phyloP scores from a whole-genome alignment of 768 basidiomycete species.

The Rhizopogon salebrosus region DNA sequence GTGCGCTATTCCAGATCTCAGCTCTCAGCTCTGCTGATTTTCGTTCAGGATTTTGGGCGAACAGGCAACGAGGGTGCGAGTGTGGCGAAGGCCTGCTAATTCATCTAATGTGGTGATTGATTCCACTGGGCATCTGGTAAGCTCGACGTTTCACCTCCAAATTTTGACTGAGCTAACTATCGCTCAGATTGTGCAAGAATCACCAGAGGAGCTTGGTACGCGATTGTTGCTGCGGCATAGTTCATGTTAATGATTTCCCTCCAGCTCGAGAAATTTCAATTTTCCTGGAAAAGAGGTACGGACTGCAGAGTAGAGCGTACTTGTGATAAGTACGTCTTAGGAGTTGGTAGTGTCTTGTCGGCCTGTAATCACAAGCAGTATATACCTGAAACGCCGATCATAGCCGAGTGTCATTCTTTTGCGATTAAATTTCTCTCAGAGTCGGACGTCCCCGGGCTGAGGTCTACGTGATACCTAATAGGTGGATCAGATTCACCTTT shows the following conservation, averaged over 20 bases:
- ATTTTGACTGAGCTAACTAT: not conserved
- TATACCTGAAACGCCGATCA: too few species aligned
- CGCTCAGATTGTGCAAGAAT: slow-evolving; percentile 22
- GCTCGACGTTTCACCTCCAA: slow-evolving; percentile 1
- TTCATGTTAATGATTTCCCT: not conserved
- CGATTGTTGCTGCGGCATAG: not conserved
- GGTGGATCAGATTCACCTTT: too few species aligned
- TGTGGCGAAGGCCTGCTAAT: slow-evolving; percentile 25
- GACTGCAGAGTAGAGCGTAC: too few species aligned
- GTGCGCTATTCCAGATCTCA: slow-evolving; percentile 5
- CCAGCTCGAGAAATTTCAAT: too few species aligned
- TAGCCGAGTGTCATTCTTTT: too few species aligned
- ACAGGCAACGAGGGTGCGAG: slow-evolving; percentile 10
- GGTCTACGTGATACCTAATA: too few species aligned
- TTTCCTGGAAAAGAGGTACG: too few species aligned
- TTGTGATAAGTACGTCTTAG: too few species aligned
- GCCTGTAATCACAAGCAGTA: too few species aligned
- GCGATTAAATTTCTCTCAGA: too few species aligned
- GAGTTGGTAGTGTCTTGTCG: too few species aligned
- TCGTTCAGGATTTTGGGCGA: slow-evolving; percentile 10
- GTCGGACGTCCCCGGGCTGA: too few species aligned
- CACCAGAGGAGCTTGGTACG: slow-evolving; percentile 24
- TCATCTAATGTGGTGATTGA: slow-evolving; percentile 24
- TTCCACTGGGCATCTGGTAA: slow-evolving; percentile 22
- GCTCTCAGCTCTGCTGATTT: not conserved